Percentiles rank a stretch among this genome's conserved stretches.
Evolutionary conservation across 2,329 filamentous ascomycete species (phyloP).

Genomic region (Balansia obtecta): DNA sequence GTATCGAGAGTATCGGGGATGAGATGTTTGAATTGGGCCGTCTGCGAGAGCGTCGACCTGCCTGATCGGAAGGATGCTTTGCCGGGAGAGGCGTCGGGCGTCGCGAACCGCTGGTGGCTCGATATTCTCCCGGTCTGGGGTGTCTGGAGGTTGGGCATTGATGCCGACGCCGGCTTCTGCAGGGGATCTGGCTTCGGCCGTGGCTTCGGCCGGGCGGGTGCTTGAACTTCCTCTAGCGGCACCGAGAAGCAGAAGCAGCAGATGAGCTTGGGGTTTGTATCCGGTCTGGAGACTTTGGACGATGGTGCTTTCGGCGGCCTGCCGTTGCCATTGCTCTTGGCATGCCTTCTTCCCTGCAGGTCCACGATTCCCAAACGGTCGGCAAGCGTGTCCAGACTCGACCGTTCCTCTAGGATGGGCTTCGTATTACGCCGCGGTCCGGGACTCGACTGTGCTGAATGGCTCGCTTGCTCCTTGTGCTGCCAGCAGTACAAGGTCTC

Average conservation of each 20-base stretch:
- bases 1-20: slow-evolving; percentile 59
- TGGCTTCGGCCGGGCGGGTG: slow-evolving; percentile 18
- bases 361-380: slow-evolving; percentile 67
- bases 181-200: slow-evolving; percentile 35
- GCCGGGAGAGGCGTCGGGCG: slow-evolving; percentile 14
- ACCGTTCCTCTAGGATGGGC: slow-evolving; percentile 49
- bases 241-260: slow-evolving; percentile 43
- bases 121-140: not conserved
- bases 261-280: slow-evolving; percentile 19
- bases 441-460: slow-evolving; percentile 32
- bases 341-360: slow-evolving; percentile 30
- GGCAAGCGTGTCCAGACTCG: slow-evolving; percentile 78
- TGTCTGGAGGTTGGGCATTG: slow-evolving; percentile 9
- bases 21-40: slow-evolving; percentile 28
- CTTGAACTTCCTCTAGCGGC: slow-evolving; percentile 30
- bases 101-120: slow-evolving; percentile 1
- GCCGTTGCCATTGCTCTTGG: slow-evolving; percentile 11
- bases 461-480: slow-evolving; percentile 73
- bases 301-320: slow-evolving; percentile 14
- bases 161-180: slow-evolving; percentile 20
- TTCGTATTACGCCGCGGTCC: slow-evolving; percentile 30
- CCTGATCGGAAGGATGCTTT: slow-evolving; percentile 18
- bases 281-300: slow-evolving; percentile 11
- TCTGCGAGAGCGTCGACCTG: slow-evolving; percentile 20
- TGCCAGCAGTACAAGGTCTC: slow-evolving; percentile 82